Base-by-base conservation (phyloP, 176 grass and related monocot species). In the Avena insularis region DNA sequence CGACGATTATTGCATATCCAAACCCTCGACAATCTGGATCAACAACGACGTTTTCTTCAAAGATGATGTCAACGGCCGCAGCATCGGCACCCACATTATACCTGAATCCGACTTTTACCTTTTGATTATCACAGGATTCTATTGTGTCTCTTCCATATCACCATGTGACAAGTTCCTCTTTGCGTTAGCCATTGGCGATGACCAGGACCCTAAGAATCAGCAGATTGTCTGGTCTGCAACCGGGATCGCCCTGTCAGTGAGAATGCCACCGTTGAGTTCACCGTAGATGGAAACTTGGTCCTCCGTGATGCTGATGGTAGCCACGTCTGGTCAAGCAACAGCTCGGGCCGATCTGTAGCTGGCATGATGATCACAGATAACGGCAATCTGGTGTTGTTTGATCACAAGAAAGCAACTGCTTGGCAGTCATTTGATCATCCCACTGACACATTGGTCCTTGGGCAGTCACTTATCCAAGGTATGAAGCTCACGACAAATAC, bases 381-480 rank as follows among this genome's bases (percentile, higher is more conserved):
- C 11, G 69, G 69, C 38, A 72, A 72, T 23, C 10, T 72, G 10
- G 40, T 13, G 19, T 23, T 72, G 69, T 1, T 72, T 72, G 5
- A 72, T 23, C 69, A 72, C 40, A 72, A 0, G 68, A 46, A 71
- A 5, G 19, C 36, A 12, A n/a, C 20, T 6, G 40, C 47, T 3
- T 72, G 69, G 69, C 69, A 72, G 20, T 72, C 69, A 21, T 72
- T 72, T 72, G 40, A 46, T 13, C 40, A 72, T 72, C 40, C 40
- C 23, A 72, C 69, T 2, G 69, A 72, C 10, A 72, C 2, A 72
- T 3, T 72, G 19, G 19, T 72, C 38, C 69, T 12, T 12, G 69
- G 69, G 4, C 69, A 72, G 17, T 72, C 69, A 6, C 17, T 72
- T 72, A 0, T 11, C 0, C 1, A 72, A 72, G 69, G 69, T 72